Conservation (phyloP, 148 eudicot species). For the Chenopodium quinoa region DNA sequence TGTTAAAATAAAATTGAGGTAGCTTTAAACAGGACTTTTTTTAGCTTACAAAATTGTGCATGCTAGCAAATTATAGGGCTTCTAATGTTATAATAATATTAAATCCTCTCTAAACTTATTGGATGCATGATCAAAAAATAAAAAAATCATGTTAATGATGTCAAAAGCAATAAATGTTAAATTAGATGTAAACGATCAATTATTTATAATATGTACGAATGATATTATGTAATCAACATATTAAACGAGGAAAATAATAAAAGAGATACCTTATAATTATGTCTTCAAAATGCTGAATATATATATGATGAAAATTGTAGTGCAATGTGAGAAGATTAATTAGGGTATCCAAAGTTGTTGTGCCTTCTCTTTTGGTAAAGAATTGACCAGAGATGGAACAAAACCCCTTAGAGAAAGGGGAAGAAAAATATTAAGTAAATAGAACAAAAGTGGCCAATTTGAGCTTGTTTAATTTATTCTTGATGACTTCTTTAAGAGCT, state of each 20-base stretch:
- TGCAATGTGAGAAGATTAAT: constrained; percentile 10
- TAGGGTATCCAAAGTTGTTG: background rate
- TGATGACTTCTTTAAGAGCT: background rate
- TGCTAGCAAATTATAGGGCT: too few relatives aligned
- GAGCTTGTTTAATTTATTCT: background rate
- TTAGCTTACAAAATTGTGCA: background rate
- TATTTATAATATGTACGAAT: background rate
- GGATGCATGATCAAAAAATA: too few relatives aligned
- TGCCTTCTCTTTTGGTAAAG: constrained; percentile 19
- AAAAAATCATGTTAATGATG: too few relatives aligned
- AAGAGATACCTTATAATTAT: constrained; percentile 14
- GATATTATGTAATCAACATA: background rate
- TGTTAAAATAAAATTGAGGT: too few relatives aligned
- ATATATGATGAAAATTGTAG: constrained; percentile 2
- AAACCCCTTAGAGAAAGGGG: constrained; percentile 21
- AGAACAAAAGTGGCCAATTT: constrained; percentile 21
- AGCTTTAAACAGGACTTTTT: too few relatives aligned
- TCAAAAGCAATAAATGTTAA: too few relatives aligned
- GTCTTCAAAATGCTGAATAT: background rate
- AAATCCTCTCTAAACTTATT: too few relatives aligned
- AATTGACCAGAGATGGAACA: constrained; percentile 22
- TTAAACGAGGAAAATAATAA: background rate
- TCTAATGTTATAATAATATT: too few relatives aligned
- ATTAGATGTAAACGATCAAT: background rate
- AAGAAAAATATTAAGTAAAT: constrained; percentile 12